Evolutionary conservation across 768 basidiomycete genomes (phyloP).

Genomic region (Tulasnella sp.): DNA sequence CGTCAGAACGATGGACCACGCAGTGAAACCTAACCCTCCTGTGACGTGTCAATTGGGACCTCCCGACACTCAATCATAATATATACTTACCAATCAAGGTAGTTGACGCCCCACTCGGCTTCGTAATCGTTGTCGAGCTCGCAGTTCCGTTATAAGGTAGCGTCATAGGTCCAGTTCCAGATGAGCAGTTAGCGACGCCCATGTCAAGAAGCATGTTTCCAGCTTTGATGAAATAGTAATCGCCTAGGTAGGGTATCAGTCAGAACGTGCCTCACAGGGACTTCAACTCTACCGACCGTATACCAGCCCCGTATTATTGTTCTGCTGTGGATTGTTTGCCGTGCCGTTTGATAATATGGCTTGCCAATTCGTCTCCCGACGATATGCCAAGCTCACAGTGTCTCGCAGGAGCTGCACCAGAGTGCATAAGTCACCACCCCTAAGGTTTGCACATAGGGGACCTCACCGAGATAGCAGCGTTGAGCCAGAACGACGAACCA

Average conservation of each 20-base stretch:
- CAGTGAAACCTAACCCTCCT: too few species aligned
- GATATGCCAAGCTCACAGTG: conserved; percentile 7
- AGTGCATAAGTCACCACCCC: neutral
- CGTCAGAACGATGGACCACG: too few species aligned
- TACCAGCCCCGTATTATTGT: conserved; percentile 13
- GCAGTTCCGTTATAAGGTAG: neutral
- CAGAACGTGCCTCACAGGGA: neutral
- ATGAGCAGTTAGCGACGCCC: conserved; percentile 13
- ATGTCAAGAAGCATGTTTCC: conserved; percentile 12
- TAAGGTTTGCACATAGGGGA: conserved; percentile 19
- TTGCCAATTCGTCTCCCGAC: conserved; percentile 7
- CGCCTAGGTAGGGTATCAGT: conserved; percentile 7
- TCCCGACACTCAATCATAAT: too few species aligned
- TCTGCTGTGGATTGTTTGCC: neutral
- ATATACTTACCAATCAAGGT: too few species aligned
- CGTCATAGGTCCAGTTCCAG: neutral
- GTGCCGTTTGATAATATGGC: conserved; percentile 17
- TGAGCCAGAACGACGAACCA: conserved; percentile 32
- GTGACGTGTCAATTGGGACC: too few species aligned
- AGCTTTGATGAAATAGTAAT: conserved; percentile 18
- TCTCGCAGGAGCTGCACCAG: conserved; percentile 2
- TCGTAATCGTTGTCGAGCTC: neutral
- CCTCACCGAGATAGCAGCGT: conserved; percentile 38
- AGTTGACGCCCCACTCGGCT: too few species aligned
- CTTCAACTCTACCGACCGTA: neutral